These are phyloP conservation scores for Oleoguttula mirabilis DNA, from an alignment of 495 filamentous ascomycete genomes.

Conservation along the genomic window DNA sequence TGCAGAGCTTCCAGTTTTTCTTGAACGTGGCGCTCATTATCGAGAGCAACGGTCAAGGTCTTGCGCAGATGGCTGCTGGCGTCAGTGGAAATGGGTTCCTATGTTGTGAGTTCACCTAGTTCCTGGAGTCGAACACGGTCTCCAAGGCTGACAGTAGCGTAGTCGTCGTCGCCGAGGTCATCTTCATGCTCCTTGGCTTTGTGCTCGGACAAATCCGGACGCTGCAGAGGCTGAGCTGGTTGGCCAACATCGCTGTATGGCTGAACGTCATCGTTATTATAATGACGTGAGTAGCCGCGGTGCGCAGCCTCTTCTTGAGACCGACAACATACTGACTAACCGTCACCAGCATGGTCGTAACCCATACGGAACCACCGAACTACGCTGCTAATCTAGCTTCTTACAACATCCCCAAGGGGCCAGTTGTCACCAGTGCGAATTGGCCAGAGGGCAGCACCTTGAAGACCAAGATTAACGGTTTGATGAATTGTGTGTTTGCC, in stretches of 20 bases:
- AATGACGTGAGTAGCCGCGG: constrained; percentile 4
- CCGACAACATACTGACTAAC: neutral
- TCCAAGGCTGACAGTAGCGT: no score
- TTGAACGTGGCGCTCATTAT: constrained; percentile 44
- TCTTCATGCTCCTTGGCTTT: constrained; percentile 37
- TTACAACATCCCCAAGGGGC: neutral
- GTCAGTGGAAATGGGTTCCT: neutral
- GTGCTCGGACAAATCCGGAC: constrained; percentile 42
- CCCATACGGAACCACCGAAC: constrained; percentile 8
- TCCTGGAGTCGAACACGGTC: no score
- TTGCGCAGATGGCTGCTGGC: constrained; percentile 45
- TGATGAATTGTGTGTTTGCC: constrained; percentile 14
- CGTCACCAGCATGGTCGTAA: constrained; percentile 5
- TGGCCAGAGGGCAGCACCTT: neutral
- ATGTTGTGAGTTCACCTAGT: no score
- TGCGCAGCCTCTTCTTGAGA: neutral
- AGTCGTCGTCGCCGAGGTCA: constrained; percentile 37
- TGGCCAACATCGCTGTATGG: constrained; percentile 48
- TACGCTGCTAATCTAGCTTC: neutral
- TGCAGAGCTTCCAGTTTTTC: constrained; percentile 39
- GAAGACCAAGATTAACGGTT: constrained; percentile 6
- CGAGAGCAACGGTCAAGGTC: constrained; percentile 43
- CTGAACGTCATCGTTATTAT: constrained; percentile 44
- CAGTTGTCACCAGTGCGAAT: constrained; percentile 2
- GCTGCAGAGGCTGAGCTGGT: constrained; percentile 42